These are phyloP conservation scores for Ensete ventricosum DNA, from an alignment of 176 grass and related monocot species.

Conservation along the genomic window DNA sequence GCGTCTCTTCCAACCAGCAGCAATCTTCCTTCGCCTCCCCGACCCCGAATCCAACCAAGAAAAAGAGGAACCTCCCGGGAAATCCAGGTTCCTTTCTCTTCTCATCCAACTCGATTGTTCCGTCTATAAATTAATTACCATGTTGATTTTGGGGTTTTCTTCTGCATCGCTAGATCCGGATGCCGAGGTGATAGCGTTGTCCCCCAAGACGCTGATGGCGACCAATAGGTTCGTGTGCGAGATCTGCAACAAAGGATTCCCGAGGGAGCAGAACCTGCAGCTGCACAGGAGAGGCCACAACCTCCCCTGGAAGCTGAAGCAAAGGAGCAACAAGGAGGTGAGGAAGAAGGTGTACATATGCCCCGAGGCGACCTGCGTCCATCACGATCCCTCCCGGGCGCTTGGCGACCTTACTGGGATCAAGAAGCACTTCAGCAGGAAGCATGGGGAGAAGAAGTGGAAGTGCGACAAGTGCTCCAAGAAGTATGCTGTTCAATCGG, in stretches of 20 bases:
- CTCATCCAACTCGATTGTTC: too few relatives aligned
- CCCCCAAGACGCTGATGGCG: slow-evolving; percentile 77
- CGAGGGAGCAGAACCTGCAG: slow-evolving; percentile 97
- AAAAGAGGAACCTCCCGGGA: slow-evolving; percentile 87
- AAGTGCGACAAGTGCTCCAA: slow-evolving; percentile 97
- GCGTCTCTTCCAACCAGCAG: slow-evolving; percentile 58
- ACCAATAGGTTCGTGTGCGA: slow-evolving; percentile 95
- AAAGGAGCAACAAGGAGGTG: slow-evolving; percentile 77
- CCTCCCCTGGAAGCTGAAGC: slow-evolving; percentile 98
- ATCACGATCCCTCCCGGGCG: slow-evolving; percentile 66
- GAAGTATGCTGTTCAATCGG: slow-evolving; percentile 93
- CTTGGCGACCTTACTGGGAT: slow-evolving; percentile 95
- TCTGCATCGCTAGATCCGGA: slow-evolving; percentile 48
- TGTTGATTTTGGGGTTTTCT: too few relatives aligned
- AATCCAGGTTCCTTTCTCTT: slow-evolving; percentile 55
- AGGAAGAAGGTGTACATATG: slow-evolving; percentile 97
- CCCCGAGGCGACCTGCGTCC: slow-evolving; percentile 69
- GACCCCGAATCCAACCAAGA: slow-evolving; percentile 49
- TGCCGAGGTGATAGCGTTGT: slow-evolving; percentile 85
- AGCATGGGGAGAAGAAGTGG: slow-evolving; percentile 99
- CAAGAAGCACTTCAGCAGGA: slow-evolving; percentile 99
- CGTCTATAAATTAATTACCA: too few relatives aligned
- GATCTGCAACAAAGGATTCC: slow-evolving; percentile 92
- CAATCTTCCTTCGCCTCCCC: slow-evolving; percentile 43
- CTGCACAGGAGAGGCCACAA: slow-evolving; percentile 93